phyloP scores from a whole-genome alignment of 2,329 filamentous ascomycete genomes.

The Pseudopithomyces maydicus region DNA sequence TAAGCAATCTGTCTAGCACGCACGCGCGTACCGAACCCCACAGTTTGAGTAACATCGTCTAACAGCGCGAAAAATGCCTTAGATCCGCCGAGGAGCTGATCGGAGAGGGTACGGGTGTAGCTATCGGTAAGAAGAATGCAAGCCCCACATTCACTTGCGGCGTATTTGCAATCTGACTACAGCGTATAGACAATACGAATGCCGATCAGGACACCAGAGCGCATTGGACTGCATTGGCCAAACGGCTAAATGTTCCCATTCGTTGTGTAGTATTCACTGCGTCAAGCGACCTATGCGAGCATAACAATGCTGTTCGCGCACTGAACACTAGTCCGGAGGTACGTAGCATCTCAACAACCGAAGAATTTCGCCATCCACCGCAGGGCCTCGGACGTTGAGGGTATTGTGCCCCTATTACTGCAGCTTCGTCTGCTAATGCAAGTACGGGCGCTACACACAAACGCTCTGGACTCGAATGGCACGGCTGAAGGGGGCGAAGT shows the following conservation, averaged over 20 bases:
- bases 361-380: neutral
- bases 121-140: conserved; percentile 67
- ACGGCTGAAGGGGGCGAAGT: conserved; percentile 7
- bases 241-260: conserved; percentile 72
- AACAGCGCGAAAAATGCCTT: conserved; percentile 67
- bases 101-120: conserved; percentile 69
- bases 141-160: conserved; percentile 17
- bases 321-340: conserved; percentile 52
- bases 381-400: neutral
- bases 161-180: conserved; percentile 15
- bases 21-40: conserved; percentile 26
- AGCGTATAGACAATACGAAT: conserved; percentile 85
- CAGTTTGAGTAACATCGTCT: conserved; percentile 37
- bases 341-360: conserved; percentile 30
- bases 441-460: neutral
- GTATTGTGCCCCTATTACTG: neutral
- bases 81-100: conserved; percentile 73
- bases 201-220: conserved; percentile 76
- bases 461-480: neutral
- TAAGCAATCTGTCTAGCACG: conserved; percentile 42
- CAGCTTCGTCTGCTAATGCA: neutral
- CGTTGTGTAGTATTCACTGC: conserved; percentile 87
- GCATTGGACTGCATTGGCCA: conserved; percentile 79
- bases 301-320: conserved; percentile 85
- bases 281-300: conserved; percentile 70